Percentiles rank a stretch among this genome's conserved stretches.
These are phyloP conservation scores for Hansfordia pulvinata DNA, from an alignment of 2,329 filamentous ascomycete species.

Conservation along the genomic window DNA sequence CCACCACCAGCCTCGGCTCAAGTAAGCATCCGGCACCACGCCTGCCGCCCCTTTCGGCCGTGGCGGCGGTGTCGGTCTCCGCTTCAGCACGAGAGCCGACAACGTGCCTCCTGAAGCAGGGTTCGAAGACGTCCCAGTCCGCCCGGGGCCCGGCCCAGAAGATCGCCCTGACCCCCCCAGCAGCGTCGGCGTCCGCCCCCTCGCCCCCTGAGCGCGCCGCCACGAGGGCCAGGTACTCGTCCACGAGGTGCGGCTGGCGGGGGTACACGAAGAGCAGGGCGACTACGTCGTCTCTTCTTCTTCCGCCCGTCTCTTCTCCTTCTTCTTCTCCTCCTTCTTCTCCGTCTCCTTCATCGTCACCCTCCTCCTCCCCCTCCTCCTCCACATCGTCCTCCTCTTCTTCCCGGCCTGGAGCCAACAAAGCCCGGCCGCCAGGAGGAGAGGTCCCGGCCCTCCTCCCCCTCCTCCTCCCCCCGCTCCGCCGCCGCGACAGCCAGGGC, in stretches of 20 bases:
- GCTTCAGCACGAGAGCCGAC: no score
- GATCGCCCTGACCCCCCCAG: not conserved
- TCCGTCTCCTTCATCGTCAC: not conserved
- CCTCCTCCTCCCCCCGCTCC: not conserved
- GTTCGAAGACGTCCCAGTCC: not conserved
- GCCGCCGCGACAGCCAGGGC: not conserved
- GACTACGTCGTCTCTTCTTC: constrained; percentile 1
- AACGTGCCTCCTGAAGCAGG: no score
- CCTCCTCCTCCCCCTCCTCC: not conserved
- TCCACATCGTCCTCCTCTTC: no score
- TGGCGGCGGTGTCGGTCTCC: no score
- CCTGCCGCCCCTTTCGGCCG: no score
- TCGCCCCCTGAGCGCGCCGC: not conserved
- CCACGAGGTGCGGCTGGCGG: not conserved
- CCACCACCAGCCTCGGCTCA: no score
- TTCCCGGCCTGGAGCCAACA: no score
- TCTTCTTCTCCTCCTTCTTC: not conserved
- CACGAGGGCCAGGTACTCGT: not conserved
- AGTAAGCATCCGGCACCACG: no score
- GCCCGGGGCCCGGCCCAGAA: not conserved
- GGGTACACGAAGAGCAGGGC: constrained; percentile 1
- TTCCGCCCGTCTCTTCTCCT: not conserved
- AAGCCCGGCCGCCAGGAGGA: no score
- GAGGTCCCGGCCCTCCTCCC: no score
- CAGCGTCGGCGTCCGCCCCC: not conserved